Evolutionary conservation across 2,329 filamentous ascomycete species (phyloP).

Genomic region (Colletotrichum trifolii): DNA sequence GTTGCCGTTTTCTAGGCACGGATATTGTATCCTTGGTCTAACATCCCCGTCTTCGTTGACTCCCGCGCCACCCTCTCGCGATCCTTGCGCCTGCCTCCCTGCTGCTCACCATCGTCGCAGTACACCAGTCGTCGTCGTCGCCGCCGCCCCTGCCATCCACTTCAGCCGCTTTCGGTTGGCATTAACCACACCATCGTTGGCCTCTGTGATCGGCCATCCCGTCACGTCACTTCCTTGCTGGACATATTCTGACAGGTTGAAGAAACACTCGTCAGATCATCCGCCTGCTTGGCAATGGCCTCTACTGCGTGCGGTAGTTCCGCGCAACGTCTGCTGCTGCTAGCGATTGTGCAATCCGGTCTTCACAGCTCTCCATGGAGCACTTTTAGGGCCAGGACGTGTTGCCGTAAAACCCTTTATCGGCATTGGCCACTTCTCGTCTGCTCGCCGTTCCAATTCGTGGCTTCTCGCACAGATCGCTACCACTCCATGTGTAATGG

Average conservation of each 20-base stretch:
- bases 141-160: constrained; percentile 4
- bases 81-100: neutral
- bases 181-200: constrained; percentile 8
- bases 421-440: constrained; percentile 12
- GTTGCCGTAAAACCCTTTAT: constrained; percentile 26
- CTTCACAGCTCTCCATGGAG: neutral
- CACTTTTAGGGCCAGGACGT: neutral
- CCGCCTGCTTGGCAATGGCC: constrained; percentile 6
- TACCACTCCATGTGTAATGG: constrained; percentile 23
- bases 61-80: neutral
- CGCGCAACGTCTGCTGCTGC: too few species aligned
- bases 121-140: neutral
- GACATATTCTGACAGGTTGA: constrained; percentile 24
- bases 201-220: constrained; percentile 21
- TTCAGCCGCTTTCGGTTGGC: constrained; percentile 1
- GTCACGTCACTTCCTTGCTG: constrained; percentile 19
- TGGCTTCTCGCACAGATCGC: constrained; percentile 26
- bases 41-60: neutral
- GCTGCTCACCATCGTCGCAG: constrained; percentile 4
- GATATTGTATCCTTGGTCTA: constrained; percentile 10
- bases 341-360: too few species aligned
- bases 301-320: neutral
- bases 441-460: constrained; percentile 14
- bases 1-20: constrained; percentile 1
- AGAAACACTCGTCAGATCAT: constrained; percentile 22